Evolutionary conservation across 2,329 filamentous ascomycete genomes (phyloP), one percentile per base, ranked within the genome.

Genomic region (Zymoseptoria brevis): DNA sequence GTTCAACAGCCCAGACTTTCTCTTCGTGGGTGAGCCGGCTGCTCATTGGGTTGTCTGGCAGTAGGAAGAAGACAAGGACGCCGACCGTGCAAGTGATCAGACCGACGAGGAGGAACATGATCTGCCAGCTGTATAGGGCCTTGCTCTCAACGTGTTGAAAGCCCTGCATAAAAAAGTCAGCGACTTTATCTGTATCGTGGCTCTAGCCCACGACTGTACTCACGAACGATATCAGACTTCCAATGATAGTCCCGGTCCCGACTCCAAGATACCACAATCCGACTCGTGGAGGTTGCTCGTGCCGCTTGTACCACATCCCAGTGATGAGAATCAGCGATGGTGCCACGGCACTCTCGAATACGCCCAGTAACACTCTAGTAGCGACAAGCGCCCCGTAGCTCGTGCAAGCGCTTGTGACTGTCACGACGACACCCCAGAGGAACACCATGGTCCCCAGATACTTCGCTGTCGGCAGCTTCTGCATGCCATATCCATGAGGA

Each of bases 201-300:
- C 35, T 41, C 5, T n/a, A 16, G 35, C 19, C 1, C 22, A 6
- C 45, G 53, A 26, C 70, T 65, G 0, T 61, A 54, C 45, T 65
- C 66, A 55, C 83, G 59, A 79, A 85, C 0, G 83, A 83, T 13
- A 84, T 67, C 0, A 78, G 75, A 0, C 81, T 81, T 0, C 82
- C 83, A 11, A 83, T 58, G 49, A 86, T 82, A 5, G 79, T 84
- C 0, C 81, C 81, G 0, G 79, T 60, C 0, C 83, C 83, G 55
- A 83, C 87, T 0, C 82, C 85, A 3, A 81, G 77, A 64, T 88
- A 88, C 85, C 85, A 88, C n/a, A 80, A 79, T 0, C 83, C 83
- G 2, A 87, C 79, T 0, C 86, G 78, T 24, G 85, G 70, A 0
- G 85, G 83, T 69, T 88, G 85, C 66, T 88, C 84, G 29, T 63